These are phyloP conservation scores for Peterozyma toletana DNA, from an alignment of 805 yeast genomes.

Conservation along the genomic window DNA sequence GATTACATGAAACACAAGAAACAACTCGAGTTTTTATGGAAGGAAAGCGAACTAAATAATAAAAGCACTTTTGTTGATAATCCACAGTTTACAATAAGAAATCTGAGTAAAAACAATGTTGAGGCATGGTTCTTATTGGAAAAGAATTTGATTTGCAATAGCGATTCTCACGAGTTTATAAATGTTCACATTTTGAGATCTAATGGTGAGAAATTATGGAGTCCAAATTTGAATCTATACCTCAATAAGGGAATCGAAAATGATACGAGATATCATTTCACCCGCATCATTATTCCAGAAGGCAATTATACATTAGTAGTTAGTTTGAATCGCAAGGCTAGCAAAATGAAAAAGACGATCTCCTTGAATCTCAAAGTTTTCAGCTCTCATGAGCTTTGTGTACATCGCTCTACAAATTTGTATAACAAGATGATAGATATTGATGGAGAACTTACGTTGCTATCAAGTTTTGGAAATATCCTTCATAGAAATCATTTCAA, in stretches of 20 bases:
- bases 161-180: conserved; percentile 6
- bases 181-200: conserved; percentile 19
- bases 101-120: conserved; percentile 12
- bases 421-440: conserved; percentile 15
- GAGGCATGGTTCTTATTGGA: conserved; percentile 45
- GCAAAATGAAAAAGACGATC: conserved; percentile 2
- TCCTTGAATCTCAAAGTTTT: conserved; percentile 11
- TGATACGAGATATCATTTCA: conserved; percentile 24
- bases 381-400: conserved; percentile 7
- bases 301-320: conserved; percentile 15
- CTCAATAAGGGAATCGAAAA: conserved; percentile 14
- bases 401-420: conserved; percentile 25
- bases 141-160: conserved; percentile 28
- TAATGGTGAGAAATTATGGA: conserved; percentile 23
- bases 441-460: conserved; percentile 37
- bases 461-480: conserved; percentile 50
- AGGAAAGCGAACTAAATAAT: conserved; percentile 14
- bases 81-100: conserved; percentile 41
- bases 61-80: conserved; percentile 17
- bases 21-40: conserved; percentile 18
- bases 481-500: conserved; percentile 32
- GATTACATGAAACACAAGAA: conserved; percentile 15
- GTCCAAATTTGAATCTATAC: conserved; percentile 4
- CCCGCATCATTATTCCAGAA: conserved; percentile 15
- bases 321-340: conserved; percentile 6